Percentiles rank a stretch among this genome's conserved stretches.
These are phyloP conservation scores for Fomitopsis palustris DNA, from an alignment of 1,284 basidiomycete species.

Conservation along the genomic window DNA sequence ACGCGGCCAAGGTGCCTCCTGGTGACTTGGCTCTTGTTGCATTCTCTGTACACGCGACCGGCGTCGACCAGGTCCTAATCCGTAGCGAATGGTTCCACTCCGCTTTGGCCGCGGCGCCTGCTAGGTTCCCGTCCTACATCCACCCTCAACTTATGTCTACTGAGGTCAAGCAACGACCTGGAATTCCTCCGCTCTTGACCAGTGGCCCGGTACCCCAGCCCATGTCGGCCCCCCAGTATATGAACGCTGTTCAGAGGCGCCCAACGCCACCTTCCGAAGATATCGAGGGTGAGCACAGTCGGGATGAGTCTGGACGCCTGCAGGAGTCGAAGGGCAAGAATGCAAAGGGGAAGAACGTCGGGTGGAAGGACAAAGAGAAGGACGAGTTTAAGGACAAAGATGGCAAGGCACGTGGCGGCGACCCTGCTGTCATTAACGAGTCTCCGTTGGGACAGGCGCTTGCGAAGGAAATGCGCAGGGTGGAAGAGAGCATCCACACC, in stretches of 20 bases:
- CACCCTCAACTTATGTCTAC: slow-evolving; percentile 24
- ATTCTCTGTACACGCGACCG: slow-evolving; percentile 77
- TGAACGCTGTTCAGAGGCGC: slow-evolving; percentile 36
- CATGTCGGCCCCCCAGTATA: slow-evolving; percentile 34
- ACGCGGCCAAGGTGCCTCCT: slow-evolving; percentile 71
- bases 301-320: slow-evolving; percentile 50
- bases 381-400: slow-evolving; percentile 44
- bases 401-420: slow-evolving; percentile 33
- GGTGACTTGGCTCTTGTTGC: slow-evolving; percentile 77
- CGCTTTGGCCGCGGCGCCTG: slow-evolving; percentile 49
- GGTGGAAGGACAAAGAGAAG: slow-evolving; percentile 55
- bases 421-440: slow-evolving; percentile 44
- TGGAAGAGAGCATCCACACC: slow-evolving; percentile 73
- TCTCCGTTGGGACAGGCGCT: slow-evolving; percentile 51
- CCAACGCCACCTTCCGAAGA: slow-evolving; percentile 74
- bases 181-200: slow-evolving; percentile 25
- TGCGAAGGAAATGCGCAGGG: slow-evolving; percentile 72
- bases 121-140: slow-evolving; percentile 60
- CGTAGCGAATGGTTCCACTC: slow-evolving; percentile 77
- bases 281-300: slow-evolving; percentile 55
- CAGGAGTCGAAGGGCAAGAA: slow-evolving; percentile 51
- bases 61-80: slow-evolving; percentile 81
- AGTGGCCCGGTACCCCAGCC: slow-evolving; percentile 12
- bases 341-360: slow-evolving; percentile 56
- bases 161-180: slow-evolving; percentile 35